A percentile compares a stretch with the other conserved stretches of the same genome.
phyloP scores from a whole-genome alignment of 2,329 filamentous ascomycete species.

The Penicillium hordei region DNA sequence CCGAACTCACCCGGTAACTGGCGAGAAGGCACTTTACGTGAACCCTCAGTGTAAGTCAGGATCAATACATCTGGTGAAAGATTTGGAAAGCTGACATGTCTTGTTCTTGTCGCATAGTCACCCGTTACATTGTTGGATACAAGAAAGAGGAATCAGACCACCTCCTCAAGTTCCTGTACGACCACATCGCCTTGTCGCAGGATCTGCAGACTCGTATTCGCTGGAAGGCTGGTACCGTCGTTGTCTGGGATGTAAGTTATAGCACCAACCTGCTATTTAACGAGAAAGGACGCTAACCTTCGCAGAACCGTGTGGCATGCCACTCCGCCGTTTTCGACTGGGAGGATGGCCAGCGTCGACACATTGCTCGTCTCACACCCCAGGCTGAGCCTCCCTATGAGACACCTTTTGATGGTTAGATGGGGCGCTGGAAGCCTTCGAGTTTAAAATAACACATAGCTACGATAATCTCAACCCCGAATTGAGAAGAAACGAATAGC shows the following conservation, averaged over 20 bases:
- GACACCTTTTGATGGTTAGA: slow-evolving; percentile 56
- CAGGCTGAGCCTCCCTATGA: slow-evolving; percentile 77
- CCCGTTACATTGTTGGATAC: slow-evolving; percentile 73
- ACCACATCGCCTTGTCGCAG: slow-evolving; percentile 69
- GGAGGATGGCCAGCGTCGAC: slow-evolving; percentile 73
- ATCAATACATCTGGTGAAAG: not conserved
- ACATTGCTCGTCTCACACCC: slow-evolving; percentile 78
- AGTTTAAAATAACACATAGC: not conserved
- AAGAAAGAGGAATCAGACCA: slow-evolving; percentile 85
- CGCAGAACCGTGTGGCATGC: slow-evolving; percentile 68
- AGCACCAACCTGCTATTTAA: not conserved
- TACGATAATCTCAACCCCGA: not conserved
- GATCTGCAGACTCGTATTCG: slow-evolving; percentile 74
- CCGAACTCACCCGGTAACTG: slow-evolving; percentile 75
- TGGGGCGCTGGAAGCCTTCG: not conserved
- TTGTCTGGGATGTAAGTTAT: slow-evolving; percentile 71
- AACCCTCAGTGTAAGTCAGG: slow-evolving; percentile 72
- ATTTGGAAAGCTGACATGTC: slow-evolving; percentile 1
- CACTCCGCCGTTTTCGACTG: slow-evolving; percentile 81
- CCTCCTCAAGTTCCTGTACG: slow-evolving; percentile 73
- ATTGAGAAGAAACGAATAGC: not conserved
- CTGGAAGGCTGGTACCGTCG: slow-evolving; percentile 77
- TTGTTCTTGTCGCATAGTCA: slow-evolving; percentile 55
- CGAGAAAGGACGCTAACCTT: slow-evolving; percentile 10
- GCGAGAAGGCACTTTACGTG: slow-evolving; percentile 79